These are phyloP conservation scores for Phytophthora pseudosyringae DNA, from an alignment of 352 stramenopile genomes.

Conservation along the genomic window DNA sequence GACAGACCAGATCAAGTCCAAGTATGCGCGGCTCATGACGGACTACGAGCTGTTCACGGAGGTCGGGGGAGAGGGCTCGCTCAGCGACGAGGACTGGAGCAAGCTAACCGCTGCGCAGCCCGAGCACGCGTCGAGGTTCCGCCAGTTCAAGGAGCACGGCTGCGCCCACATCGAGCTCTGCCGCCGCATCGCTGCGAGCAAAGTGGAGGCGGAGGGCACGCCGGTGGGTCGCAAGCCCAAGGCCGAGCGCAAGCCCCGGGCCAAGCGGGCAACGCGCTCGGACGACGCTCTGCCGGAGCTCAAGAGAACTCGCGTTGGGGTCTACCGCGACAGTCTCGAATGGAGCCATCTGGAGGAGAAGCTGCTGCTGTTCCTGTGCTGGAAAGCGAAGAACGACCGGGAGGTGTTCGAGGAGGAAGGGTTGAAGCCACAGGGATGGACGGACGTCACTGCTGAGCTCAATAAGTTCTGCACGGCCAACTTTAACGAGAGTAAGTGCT, in stretches of 20 bases:
- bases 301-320: constrained; percentile 25
- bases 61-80: constrained; percentile 10
- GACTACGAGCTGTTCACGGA: constrained; percentile 44
- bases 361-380: constrained; percentile 43
- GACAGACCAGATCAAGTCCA: constrained; percentile 47
- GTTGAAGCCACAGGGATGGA: constrained; percentile 33
- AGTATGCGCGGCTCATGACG: constrained; percentile 40
- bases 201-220: constrained; percentile 8
- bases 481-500: constrained; percentile 36
- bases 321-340: background rate
- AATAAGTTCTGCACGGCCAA: constrained; percentile 31
- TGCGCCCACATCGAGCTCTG: constrained; percentile 37
- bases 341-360: constrained; percentile 31
- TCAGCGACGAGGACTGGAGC: constrained; percentile 30
- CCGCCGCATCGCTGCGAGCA: constrained; percentile 27
- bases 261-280: constrained; percentile 14
- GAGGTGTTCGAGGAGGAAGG: constrained; percentile 27
- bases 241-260: constrained; percentile 16
- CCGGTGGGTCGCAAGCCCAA: constrained; percentile 4
- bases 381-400: constrained; percentile 32
- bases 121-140: constrained; percentile 30
- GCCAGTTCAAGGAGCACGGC: constrained; percentile 38
- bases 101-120: constrained; percentile 23
- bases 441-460: constrained; percentile 29
- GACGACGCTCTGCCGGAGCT: background rate